Conservation (phyloP, 2,329 filamentous ascomycete genomes). For the Xylaria sp. region DNA sequence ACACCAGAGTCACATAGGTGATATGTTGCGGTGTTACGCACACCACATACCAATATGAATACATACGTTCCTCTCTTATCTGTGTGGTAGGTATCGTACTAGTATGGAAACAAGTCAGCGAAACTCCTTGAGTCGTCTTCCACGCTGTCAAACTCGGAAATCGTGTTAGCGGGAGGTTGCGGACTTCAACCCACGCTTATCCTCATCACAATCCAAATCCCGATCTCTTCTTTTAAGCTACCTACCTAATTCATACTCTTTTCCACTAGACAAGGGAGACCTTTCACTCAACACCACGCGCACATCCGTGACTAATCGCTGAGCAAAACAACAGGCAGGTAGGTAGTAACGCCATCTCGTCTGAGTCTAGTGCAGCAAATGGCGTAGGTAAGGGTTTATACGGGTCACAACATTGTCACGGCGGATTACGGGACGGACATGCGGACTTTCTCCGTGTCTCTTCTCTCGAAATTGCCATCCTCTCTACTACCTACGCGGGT, state of each 20-base stretch:
- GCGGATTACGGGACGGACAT: no score
- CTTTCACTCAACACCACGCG: no score
- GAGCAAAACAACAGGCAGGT: background rate
- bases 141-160: background rate
- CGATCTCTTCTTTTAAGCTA: background rate
- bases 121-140: background rate
- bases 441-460: background rate
- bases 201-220: background rate
- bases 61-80: no score
- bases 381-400: no score
- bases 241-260: background rate
- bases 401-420: no score
- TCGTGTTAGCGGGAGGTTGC: background rate
- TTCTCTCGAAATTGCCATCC: constrained; percentile 12
- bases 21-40: no score
- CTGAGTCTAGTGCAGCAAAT: no score
- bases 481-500: background rate
- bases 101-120: background rate
- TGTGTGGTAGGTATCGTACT: no score
- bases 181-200: background rate
- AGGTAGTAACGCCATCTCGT: background rate
- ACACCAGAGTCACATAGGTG: no score
- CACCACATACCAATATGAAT: no score
- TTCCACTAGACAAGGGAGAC: background rate
- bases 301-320: background rate